These are phyloP conservation scores for Mortierella polycephala DNA, from an alignment of 371 early-diverging fungal genomes.

Conservation along the genomic window DNA sequence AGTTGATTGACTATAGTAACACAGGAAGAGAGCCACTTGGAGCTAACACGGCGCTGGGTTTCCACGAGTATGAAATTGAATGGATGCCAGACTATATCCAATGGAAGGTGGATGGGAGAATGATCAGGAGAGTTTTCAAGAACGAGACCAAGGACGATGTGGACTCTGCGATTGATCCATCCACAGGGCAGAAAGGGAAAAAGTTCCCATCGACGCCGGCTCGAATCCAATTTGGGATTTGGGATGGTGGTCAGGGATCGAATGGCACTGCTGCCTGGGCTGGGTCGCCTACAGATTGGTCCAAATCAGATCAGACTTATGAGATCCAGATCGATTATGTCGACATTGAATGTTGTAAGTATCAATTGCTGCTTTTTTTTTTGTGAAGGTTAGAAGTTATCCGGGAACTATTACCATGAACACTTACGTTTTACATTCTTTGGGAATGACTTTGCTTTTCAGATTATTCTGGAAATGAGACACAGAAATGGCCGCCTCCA, in stretches of 20 bases:
- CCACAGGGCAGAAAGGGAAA: conserved; percentile 14
- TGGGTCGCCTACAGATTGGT: conserved; percentile 72
- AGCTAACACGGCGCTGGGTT: conserved; percentile 37
- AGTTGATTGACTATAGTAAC: conserved; percentile 58
- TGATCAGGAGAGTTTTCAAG: conserved; percentile 57
- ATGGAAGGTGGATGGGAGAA: conserved; percentile 67
- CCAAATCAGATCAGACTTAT: conserved; percentile 52
- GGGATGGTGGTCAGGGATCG: conserved; percentile 75
- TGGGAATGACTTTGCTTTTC: background rate
- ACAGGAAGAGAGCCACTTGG: conserved; percentile 41
- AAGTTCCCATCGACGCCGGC: conserved; percentile 67
- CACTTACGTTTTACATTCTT: too few relatives aligned
- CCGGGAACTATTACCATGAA: background rate
- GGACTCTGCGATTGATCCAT: conserved; percentile 35
- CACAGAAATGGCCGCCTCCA: conserved; percentile 33
- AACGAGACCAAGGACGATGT: conserved; percentile 44
- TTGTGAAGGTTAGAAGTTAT: too few relatives aligned
- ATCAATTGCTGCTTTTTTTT: background rate
- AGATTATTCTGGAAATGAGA: conserved; percentile 35
- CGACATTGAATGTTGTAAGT: conserved; percentile 58
- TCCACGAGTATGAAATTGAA: conserved; percentile 60
- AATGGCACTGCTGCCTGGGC: conserved; percentile 76
- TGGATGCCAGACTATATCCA: conserved; percentile 67
- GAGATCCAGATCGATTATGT: conserved; percentile 60
- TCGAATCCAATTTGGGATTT: conserved; percentile 70